phyloP scores from a whole-genome alignment of 2,329 filamentous ascomycete genomes.

The Sarocladium kiliense region DNA sequence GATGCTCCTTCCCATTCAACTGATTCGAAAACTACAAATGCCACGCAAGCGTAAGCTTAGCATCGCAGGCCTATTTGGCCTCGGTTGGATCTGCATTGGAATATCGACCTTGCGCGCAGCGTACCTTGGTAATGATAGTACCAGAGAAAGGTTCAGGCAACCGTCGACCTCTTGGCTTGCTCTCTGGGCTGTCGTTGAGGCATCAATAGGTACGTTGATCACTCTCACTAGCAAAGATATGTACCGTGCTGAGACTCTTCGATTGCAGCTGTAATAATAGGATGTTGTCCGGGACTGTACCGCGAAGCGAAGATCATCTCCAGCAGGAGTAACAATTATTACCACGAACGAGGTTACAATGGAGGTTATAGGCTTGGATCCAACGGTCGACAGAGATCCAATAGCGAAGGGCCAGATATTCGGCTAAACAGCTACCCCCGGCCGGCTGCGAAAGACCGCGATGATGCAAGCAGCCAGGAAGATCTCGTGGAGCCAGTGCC shows the following conservation, averaged over 20 bases:
- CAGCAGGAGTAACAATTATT: conserved; percentile 10
- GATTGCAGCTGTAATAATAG: conserved; percentile 12
- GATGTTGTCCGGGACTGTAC: conserved; percentile 12
- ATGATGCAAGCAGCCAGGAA: conserved; percentile 11
- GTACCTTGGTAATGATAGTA: conserved; percentile 10
- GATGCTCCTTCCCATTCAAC: conserved; percentile 12
- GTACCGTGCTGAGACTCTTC: neutral
- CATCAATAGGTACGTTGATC: conserved; percentile 10
- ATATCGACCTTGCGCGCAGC: conserved; percentile 13
- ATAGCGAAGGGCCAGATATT: conserved; percentile 1
- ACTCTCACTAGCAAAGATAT: neutral
- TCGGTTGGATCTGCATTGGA: conserved; percentile 14
- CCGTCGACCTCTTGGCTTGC: conserved; percentile 13
- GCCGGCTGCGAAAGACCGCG: conserved; percentile 3
- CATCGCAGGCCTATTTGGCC: conserved; percentile 13
- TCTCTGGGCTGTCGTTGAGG: conserved; percentile 13
- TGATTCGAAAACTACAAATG: conserved; percentile 14
- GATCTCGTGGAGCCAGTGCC: conserved; percentile 8
- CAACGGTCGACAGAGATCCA: neutral
- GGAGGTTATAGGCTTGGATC: neutral
- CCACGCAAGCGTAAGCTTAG: conserved; percentile 12
- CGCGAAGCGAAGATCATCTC: conserved; percentile 10
- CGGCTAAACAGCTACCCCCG: conserved; percentile 5
- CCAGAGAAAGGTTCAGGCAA: conserved; percentile 5
- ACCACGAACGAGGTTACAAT: conserved; percentile 7